Base-by-base conservation (phyloP, 805 yeast species). In the Candida boleticola region DNA sequence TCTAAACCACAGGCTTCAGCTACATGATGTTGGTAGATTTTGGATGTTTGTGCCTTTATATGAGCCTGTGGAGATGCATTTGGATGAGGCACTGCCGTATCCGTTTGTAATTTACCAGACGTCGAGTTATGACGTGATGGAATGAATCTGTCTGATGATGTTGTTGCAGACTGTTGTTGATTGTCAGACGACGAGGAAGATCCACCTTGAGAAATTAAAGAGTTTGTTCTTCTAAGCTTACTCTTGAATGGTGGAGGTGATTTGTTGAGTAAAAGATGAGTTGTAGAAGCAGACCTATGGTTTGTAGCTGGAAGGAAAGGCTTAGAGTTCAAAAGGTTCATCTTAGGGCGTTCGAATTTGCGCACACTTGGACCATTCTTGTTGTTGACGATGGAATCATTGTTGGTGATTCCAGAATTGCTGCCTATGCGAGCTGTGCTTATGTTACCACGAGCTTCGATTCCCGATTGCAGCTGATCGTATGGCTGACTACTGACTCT, bases 1-100 rank as follows among this genome's bases (percentile, higher is more conserved):
- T 85, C 83, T 38, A 89, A 71, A 0, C 99, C 98, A 61, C 97
- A 92, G 0, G 97, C 98, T 57, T 85, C 85, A 0, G 97, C 98
- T 1, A 92, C 96, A 21, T 88, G 83, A 53, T 80, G 79, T 59
- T 85, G 84, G 55, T 87, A 88, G 4, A 77, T 74, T 47, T 73
- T 71, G 6, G 75, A 63, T 3, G 78, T 76, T 53, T 77, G 80
- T 3, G 76, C 75, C 49, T 71, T 73, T 34, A 79, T 76, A 53
- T 78, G 81, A 5, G 77, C 74, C 45, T 70, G 68, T 1, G 83
- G 83, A 41, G 77, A 68, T 14, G 74, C 74, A 52, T 68, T 67
- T 2, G 76, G 76, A 41, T 60, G 70, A 2, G 72, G 73, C 16
- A 51, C 46, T n/a, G 54, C 47, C n/a, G 48, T 45, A n/a, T 49